phyloP scores from a whole-genome alignment of 257 asterid species.

The Gentiana macrophylla region DNA sequence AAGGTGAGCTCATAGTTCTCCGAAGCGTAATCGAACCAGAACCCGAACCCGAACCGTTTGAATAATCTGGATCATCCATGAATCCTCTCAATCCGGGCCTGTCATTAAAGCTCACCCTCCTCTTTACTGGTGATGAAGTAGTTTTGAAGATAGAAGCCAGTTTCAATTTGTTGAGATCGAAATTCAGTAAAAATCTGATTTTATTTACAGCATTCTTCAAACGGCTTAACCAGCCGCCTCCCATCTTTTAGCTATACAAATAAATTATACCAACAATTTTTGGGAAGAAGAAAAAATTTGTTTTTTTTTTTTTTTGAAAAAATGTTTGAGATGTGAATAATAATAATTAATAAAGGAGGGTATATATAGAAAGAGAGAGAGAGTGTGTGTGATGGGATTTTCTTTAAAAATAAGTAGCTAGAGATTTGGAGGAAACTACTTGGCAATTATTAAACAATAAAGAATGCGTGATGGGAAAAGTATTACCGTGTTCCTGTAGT shows the following conservation, averaged over 20 bases:
- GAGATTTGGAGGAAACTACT: constrained; percentile 7
- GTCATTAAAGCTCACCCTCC: constrained; percentile 53
- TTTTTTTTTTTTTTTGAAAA: not conserved
- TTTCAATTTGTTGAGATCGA: constrained; percentile 45
- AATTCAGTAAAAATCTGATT: constrained; percentile 44
- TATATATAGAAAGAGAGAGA: not conserved
- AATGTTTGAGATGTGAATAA: not conserved
- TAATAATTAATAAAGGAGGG: not conserved
- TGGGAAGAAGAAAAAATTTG: not conserved
- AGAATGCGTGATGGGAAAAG: constrained; percentile 14
- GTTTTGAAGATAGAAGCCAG: constrained; percentile 33
- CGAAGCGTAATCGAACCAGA: constrained; percentile 27
- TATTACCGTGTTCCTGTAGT: constrained; percentile 14
- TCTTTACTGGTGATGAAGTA: constrained; percentile 34
- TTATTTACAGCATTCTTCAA: constrained; percentile 70
- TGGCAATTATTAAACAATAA: constrained; percentile 7
- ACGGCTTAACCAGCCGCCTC: constrained; percentile 34
- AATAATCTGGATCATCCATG: constrained; percentile 7
- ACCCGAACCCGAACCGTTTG: constrained; percentile 13
- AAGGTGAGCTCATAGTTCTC: constrained; percentile 57
- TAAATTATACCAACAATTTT: not conserved
- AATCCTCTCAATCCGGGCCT: constrained; percentile 40
- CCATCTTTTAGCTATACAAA: constrained; percentile 18
- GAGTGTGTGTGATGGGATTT: too few relatives aligned
- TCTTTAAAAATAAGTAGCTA: too few relatives aligned